phyloP scores from a whole-genome alignment of 306 rosid genomes.

The Malus fusca region DNA sequence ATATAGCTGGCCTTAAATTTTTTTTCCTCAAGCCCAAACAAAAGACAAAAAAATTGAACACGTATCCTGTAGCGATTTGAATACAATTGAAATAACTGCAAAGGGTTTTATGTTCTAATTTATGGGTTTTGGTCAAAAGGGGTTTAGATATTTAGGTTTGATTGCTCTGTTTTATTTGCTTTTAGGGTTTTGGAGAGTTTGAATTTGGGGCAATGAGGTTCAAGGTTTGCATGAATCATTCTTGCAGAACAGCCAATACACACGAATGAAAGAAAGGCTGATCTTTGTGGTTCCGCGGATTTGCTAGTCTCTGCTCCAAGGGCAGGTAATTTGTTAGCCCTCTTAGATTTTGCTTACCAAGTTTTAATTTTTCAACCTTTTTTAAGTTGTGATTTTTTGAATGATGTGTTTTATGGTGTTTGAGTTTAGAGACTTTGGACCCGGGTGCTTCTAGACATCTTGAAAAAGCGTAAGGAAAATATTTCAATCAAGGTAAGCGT shows the following conservation, averaged over 20 bases:
- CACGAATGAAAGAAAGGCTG: conserved; percentile 34
- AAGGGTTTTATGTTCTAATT: background rate
- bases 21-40: no score
- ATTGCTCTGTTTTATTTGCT: conserved; percentile 17
- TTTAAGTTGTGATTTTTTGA: background rate
- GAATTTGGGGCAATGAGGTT: conserved; percentile 55
- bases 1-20: no score
- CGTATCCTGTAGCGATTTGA: no score
- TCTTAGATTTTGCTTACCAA: background rate
- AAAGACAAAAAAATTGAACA: no score
- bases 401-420: no score
- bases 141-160: conserved; percentile 46
- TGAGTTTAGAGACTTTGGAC: no score
- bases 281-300: conserved; percentile 83
- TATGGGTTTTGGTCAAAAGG: conserved; percentile 19
- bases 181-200: conserved; percentile 5
- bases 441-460: conserved; percentile 3
- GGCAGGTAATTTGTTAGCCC: conserved; percentile 55
- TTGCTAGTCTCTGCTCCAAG: background rate
- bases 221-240: no score
- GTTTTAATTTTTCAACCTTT: background rate
- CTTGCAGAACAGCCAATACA: no score
- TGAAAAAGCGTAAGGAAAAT: conserved; percentile 93
- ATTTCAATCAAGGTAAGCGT: conserved; percentile 78
- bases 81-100: no score